Base-by-base conservation (phyloP, 768 basidiomycete species). In the Gloeostereum incarnatum region DNA sequence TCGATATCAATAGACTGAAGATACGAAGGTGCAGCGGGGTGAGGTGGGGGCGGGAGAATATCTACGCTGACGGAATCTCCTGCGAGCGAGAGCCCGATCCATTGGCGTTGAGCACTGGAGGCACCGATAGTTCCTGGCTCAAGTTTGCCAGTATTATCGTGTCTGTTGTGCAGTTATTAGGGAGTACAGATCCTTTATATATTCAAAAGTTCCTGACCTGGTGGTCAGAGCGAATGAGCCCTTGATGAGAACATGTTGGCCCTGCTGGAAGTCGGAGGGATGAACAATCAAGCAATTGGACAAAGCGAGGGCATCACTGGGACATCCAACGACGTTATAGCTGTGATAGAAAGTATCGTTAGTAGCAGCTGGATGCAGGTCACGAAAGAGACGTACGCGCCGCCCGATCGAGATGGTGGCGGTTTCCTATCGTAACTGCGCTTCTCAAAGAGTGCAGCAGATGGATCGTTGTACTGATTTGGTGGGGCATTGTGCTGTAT, bases 1-100 rank as follows among this genome's bases (percentile, higher is more conserved):
- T 96, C 84, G 16, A 99, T 51, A 53, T 94, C 87, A 38, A 94
- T 61, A 3, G 78, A 79, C 46, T 82, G 75, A 11, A 94, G 65
- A 56, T 76, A 93, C 5, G 75, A 58, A 11, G 75, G 73, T 7
- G 72, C 63, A 10, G 54, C 43, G 11, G 66, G 66, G 35, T 70
- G 63, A 0, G 73, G 71, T 21, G 73, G 65, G 5, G 70, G 54
- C 11, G 73, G 65, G 16, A 88, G 68, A 2, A 72, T 58, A 39
- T 84, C 78, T 26, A 94, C 68, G 11, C 80, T 71, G 37, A 87
- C 82, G 10, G 65, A 52, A 53, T 96, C 92, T 0, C 90, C 90
- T 2, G 66, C 58, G 27, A 83, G 58, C 11, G 90, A 90, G 5
- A 97, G 68, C 4, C 81, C 81, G 30, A 92, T 83, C 91, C 91